Percentiles rank a stretch among this genome's conserved stretches.
Evolutionary conservation across 495 filamentous ascomycete species (phyloP).

Genomic region (Neurospora cerealis): DNA sequence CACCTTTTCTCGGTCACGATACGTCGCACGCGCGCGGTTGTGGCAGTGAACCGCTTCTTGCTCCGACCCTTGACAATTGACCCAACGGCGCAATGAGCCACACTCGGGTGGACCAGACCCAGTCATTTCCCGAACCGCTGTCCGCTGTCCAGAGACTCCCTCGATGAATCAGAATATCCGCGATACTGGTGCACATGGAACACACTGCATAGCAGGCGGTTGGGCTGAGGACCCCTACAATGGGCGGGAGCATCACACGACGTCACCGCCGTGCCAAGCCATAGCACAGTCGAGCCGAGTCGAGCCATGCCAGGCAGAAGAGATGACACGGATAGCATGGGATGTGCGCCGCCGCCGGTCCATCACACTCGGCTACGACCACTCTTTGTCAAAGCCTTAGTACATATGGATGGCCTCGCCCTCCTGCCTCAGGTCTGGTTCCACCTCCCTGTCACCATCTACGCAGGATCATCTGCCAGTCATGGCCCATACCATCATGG

Average conservation of each 20-base stretch:
- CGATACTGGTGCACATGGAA: not conserved
- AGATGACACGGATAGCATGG: not conserved
- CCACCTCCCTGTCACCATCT: not conserved
- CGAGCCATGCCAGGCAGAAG: not conserved
- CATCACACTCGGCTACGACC: not conserved
- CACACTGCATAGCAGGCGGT: not conserved
- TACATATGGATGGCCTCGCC: not conserved
- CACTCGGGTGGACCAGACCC: not conserved
- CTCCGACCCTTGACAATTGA: not conserved
- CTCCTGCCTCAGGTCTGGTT: not conserved
- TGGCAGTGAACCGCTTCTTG: not conserved
- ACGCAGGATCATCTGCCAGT: not conserved
- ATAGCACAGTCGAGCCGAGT: not conserved
- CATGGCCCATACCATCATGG: not conserved
- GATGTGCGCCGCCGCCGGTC: not conserved
- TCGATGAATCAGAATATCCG: not conserved
- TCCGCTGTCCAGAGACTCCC: not conserved
- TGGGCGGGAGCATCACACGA: not conserved
- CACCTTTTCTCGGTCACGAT: not conserved
- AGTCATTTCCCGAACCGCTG: not conserved
- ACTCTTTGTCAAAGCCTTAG: not conserved
- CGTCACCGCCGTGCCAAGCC: not conserved
- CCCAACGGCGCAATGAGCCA: not conserved
- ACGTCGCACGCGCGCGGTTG: not conserved
- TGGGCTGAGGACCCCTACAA: not conserved